phyloP scores from a whole-genome alignment of 2,329 filamentous ascomycete genomes.

The Hymenoscyphus fructigenus region DNA sequence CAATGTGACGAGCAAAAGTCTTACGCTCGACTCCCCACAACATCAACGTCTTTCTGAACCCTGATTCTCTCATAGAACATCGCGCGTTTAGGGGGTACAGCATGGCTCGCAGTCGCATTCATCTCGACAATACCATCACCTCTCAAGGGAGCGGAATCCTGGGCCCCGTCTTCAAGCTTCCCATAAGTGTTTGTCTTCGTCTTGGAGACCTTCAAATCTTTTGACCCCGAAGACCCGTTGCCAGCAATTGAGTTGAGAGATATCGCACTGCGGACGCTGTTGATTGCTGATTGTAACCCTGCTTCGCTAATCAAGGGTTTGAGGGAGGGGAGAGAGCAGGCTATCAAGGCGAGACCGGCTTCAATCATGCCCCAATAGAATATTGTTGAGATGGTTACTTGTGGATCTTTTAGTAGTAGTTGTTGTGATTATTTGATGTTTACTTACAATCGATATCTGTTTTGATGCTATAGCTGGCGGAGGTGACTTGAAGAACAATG shows the following conservation, averaged over 20 bases:
- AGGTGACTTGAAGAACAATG: constrained; percentile 5
- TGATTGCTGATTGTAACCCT: constrained; percentile 8
- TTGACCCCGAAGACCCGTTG: background rate
- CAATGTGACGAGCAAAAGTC: background rate
- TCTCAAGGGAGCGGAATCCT: constrained; percentile 1
- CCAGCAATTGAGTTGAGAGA: constrained; percentile 2
- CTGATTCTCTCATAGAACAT: background rate
- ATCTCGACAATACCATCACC: background rate
- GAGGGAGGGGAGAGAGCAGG: constrained; percentile 7
- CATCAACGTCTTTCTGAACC: constrained; percentile 5
- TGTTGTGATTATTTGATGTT: background rate
- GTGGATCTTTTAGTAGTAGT: background rate
- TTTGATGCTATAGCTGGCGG: background rate
- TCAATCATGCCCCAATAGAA: constrained; percentile 12
- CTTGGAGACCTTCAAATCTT: background rate
- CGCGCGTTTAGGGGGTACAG: background rate
- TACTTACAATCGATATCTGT: background rate
- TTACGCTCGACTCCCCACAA: background rate
- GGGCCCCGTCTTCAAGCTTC: background rate
- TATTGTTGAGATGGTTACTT: constrained; percentile 8
- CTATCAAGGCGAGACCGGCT: constrained; percentile 8
- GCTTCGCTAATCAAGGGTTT: constrained; percentile 4
- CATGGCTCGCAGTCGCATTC: background rate
- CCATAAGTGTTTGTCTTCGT: background rate
- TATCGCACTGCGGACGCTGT: constrained; percentile 9